These are phyloP conservation scores for Paxillus rubicundulus DNA, from an alignment of 768 basidiomycete species.

Conservation along the genomic window DNA sequence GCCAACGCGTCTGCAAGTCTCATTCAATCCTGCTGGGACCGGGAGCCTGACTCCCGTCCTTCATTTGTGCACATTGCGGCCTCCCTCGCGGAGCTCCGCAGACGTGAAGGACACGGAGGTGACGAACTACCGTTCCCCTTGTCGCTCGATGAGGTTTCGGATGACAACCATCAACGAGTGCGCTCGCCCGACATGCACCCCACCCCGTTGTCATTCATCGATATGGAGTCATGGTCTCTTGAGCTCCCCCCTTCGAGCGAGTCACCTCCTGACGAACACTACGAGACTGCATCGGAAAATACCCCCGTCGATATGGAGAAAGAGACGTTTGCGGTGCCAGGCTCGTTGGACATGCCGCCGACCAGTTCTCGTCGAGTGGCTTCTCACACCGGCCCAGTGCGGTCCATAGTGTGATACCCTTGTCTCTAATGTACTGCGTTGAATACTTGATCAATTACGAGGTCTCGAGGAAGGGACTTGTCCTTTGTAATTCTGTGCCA, in stretches of 20 bases:
- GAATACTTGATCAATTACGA: no score
- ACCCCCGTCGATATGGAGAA: constrained; percentile 14
- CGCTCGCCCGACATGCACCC: neutral
- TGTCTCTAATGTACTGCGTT: no score
- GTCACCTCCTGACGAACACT: constrained; percentile 21
- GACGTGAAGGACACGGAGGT: constrained; percentile 31
- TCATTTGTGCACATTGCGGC: constrained; percentile 48
- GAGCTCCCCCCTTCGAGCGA: constrained; percentile 3
- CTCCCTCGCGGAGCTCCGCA: constrained; percentile 46
- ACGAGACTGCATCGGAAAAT: constrained; percentile 29
- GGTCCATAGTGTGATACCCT: no score
- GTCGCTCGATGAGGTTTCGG: neutral
- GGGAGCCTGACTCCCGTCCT: constrained; percentile 49
- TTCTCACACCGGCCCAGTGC: neutral
- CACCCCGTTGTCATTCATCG: neutral
- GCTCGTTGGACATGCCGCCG: neutral
- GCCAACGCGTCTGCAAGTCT: constrained; percentile 39
- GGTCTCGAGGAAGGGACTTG: no score
- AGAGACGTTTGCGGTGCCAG: neutral
- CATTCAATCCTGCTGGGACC: constrained; percentile 56
- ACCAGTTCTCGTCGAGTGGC: neutral
- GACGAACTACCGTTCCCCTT: constrained; percentile 28
- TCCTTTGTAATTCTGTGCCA: no score
- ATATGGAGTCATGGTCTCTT: neutral
- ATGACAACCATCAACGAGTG: neutral